A percentile compares a stretch with the other conserved stretches of the same genome.
Conservation (phyloP, 2,329 filamentous ascomycete species). For the Paecilomyces sp. region DNA sequence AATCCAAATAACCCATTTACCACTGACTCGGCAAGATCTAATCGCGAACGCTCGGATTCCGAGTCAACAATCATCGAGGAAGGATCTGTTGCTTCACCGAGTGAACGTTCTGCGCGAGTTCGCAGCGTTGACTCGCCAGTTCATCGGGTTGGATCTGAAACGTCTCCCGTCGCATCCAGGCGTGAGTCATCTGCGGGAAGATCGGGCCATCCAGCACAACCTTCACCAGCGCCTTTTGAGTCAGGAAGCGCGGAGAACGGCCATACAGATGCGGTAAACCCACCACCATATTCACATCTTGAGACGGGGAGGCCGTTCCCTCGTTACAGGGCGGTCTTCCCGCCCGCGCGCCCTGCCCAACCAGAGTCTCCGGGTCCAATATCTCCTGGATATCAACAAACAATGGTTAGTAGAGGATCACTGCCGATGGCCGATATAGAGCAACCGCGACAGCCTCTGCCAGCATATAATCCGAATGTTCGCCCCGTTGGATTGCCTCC, state of each 20-base stretch:
- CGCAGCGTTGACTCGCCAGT: constrained; percentile 5
- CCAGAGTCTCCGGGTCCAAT: constrained; percentile 54
- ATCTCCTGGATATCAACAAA: constrained; percentile 55
- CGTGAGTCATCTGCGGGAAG: not conserved
- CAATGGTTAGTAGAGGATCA: constrained; percentile 56
- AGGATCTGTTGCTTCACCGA: constrained; percentile 19
- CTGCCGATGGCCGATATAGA: constrained; percentile 56
- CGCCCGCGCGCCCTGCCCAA: constrained; percentile 43
- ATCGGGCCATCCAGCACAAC: not conserved
- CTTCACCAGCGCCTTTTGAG: not conserved
- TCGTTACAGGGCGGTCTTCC: constrained; percentile 52
- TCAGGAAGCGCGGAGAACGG: not conserved
- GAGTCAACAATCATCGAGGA: constrained; percentile 21
- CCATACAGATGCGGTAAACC: constrained; percentile 19
- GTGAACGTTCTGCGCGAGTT: constrained; percentile 15
- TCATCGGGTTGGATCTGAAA: constrained; percentile 4
- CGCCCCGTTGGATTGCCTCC: constrained; percentile 31
- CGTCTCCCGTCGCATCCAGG: not conserved
- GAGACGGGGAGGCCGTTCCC: constrained; percentile 16
- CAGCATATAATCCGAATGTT: constrained; percentile 16
- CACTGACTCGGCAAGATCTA: constrained; percentile 6
- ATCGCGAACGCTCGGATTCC: constrained; percentile 9
- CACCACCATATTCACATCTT: constrained; percentile 48
- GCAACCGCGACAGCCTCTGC: constrained; percentile 37
- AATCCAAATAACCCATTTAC: constrained; percentile 14